Evolutionary conservation across 1,284 basidiomycete species (phyloP), one percentile per base, ranked within the genome.

Genomic region (Malassezia yamatoensis): DNA sequence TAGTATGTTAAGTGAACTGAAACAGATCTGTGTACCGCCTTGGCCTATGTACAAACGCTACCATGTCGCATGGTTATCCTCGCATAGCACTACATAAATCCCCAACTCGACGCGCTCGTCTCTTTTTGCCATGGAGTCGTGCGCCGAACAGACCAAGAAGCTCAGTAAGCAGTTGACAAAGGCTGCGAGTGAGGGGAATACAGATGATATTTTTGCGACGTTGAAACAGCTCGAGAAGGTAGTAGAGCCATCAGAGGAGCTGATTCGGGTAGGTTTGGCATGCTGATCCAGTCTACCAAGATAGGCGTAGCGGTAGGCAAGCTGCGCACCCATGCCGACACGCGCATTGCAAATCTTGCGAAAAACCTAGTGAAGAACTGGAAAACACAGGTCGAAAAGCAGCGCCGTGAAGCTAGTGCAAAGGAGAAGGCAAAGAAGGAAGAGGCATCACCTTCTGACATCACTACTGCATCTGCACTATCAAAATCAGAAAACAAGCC

Each of bases 261-360:
- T 93, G 13, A 80, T 96, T 50, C 82, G 90, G 78, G 90, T 65
- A 53, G 15, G 37, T 50, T 45, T 58, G 72, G 68, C 69, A 65
- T 4, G 68, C 67, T 57, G 66, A 16, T 18, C 39, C 63, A 70
- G 56, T 58, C 61, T 11, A 66, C 65, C 32, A 72, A 88, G 78
- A 88, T 87, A 4, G 91, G 91, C 57, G 79, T 94, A 11, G 87
- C 89, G 0, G 87, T 96, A 2, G 90, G 90, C 48, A 96, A 94
- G 78, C 79, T 96, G 24, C 83, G 91, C 43, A 80, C 81, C 32
- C 83, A 90, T 72, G 76, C 81, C 0, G 80, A 83, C 16, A 85
- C 86, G 66, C 80, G 82, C 18, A 83, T 96, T 3, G 76, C 87
- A 2, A 84, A 88, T 54, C 78, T 89, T 3, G 88, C 93, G 12